These are phyloP conservation scores for Rostrohypoxylon terebratum DNA, from an alignment of 495 filamentous ascomycete species.

Conservation along the genomic window DNA sequence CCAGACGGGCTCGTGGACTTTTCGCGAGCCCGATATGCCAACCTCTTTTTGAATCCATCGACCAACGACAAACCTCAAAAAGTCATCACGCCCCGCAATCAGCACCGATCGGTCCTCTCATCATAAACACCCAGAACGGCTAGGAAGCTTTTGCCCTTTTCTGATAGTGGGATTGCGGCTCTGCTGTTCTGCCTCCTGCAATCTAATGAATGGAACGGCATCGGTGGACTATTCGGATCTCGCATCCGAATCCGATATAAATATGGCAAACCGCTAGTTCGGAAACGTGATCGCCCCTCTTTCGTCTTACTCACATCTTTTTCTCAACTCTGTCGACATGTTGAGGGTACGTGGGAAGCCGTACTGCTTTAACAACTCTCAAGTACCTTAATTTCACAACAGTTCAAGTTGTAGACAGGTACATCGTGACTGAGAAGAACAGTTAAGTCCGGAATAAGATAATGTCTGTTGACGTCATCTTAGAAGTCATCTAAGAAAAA, in stretches of 20 bases:
- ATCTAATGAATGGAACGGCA: not conserved
- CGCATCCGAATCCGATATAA: not conserved
- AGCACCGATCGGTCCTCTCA: not conserved
- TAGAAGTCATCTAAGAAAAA: no score
- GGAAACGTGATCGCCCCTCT: not conserved
- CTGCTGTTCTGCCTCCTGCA: conserved; percentile 10
- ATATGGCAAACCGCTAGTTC: conserved; percentile 2
- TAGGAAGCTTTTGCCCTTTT: not conserved
- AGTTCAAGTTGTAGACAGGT: not conserved
- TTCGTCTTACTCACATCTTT: conserved; percentile 2
- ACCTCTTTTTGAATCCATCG: not conserved
- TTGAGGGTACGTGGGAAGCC: not conserved
- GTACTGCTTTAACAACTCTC: not conserved
- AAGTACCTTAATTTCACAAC: not conserved
- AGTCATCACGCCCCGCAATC: not conserved
- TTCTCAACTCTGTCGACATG: not conserved
- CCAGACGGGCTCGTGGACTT: conserved; percentile 4
- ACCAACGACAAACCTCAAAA: conserved; percentile 2
- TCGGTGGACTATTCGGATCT: not conserved
- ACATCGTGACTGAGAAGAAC: not conserved
- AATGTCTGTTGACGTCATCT: not conserved
- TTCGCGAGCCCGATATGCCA: conserved; percentile 7
- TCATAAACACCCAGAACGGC: not conserved
- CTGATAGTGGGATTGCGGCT: conserved; percentile 5
- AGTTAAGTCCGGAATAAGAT: not conserved